Evolutionary conservation across 1,284 basidiomycete species (phyloP).

Genomic region (Gomphus bonarii): DNA sequence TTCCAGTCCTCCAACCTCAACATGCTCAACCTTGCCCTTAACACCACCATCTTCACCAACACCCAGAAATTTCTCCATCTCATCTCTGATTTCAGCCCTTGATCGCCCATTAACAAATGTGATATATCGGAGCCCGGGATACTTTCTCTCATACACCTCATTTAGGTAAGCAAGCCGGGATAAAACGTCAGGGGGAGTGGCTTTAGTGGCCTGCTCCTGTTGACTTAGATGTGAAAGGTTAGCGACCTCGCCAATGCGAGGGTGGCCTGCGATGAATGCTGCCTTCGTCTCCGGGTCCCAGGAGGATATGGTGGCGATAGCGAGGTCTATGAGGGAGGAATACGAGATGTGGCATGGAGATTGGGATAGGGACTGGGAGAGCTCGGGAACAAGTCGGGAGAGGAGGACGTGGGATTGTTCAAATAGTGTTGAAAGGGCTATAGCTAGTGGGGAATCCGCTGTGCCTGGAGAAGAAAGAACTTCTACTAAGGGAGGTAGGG

Average conservation of each 20-base stretch:
- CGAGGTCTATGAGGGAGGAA: slow-evolving; percentile 37
- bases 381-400: slow-evolving; percentile 44
- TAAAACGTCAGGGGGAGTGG: slow-evolving; percentile 57
- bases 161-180: slow-evolving; percentile 61
- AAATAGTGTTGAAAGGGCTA: slow-evolving; percentile 48
- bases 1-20: slow-evolving; percentile 15
- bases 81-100: slow-evolving; percentile 59
- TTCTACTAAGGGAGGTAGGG: neutral
- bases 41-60: slow-evolving; percentile 25
- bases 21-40: slow-evolving; percentile 9
- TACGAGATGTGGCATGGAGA: slow-evolving; percentile 18
- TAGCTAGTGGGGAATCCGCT: slow-evolving; percentile 6
- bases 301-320: slow-evolving; percentile 36
- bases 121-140: slow-evolving; percentile 73
- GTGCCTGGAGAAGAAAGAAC: neutral
- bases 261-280: slow-evolving; percentile 73
- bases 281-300: slow-evolving; percentile 56
- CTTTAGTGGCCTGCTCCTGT: slow-evolving; percentile 57
- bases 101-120: slow-evolving; percentile 85
- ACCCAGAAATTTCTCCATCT: slow-evolving; percentile 67
- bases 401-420: slow-evolving; percentile 58
- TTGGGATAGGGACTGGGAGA: slow-evolving; percentile 21
- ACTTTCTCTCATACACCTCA: slow-evolving; percentile 61
- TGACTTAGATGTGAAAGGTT: slow-evolving; percentile 65
- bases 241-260: slow-evolving; percentile 75